Conservation (phyloP, 2,329 filamentous ascomycete genomes). For the Beauveria varroae region DNA sequence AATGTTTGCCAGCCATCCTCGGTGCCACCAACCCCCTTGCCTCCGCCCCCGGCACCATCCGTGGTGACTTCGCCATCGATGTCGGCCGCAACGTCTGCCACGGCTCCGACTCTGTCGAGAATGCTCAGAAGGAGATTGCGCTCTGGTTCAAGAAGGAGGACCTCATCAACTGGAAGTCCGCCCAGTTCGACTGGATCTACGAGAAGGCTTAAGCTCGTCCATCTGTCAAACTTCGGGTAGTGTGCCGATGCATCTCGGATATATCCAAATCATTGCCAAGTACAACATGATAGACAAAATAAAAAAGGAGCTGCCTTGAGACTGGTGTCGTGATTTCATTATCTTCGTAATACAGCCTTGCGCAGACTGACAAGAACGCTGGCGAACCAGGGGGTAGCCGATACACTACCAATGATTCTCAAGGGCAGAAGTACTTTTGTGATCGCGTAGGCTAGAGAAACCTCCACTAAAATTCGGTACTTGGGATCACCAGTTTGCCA, state of each 20-base stretch:
- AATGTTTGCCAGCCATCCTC: conserved; percentile 59
- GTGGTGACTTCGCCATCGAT: conserved; percentile 79
- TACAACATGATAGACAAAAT: background rate
- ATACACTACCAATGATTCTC: conserved; percentile 70
- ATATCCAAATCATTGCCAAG: background rate
- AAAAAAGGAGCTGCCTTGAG: background rate
- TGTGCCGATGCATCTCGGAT: background rate
- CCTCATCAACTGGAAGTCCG: conserved; percentile 74
- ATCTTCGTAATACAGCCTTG: conserved; percentile 22
- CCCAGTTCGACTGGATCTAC: conserved; percentile 91
- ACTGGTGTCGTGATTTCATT: conserved; percentile 11
- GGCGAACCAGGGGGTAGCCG: conserved; percentile 91
- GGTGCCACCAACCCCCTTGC: conserved; percentile 98
- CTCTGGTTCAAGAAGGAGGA: conserved; percentile 95
- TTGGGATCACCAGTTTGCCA: conserved; percentile 34
- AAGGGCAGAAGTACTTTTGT: conserved; percentile 79
- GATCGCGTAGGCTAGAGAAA: conserved; percentile 85
- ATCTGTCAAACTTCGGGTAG: background rate
- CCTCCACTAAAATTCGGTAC: conserved; percentile 54
- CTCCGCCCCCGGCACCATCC: conserved; percentile 95
- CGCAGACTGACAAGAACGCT: conserved; percentile 45
- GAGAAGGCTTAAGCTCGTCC: conserved; percentile 60
- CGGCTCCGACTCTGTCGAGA: conserved; percentile 98
- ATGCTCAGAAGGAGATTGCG: conserved; percentile 98
- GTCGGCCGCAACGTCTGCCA: conserved; percentile 98